Evolutionary conservation across 495 filamentous ascomycete genomes (phyloP).

Genomic region (Opeltia flavorubescens): DNA sequence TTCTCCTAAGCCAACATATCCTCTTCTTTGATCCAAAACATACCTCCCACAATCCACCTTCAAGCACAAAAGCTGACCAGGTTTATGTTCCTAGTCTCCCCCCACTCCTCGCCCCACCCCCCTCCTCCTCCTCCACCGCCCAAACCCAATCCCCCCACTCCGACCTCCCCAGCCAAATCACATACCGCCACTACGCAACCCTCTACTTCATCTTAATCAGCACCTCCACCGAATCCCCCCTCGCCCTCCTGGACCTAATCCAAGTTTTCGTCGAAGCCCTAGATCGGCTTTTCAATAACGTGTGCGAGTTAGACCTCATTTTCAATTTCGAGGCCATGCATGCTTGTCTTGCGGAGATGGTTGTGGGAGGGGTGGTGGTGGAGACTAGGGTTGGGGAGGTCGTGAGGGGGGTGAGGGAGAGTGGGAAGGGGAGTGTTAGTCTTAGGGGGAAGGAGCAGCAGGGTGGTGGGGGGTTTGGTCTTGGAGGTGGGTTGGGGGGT

Average conservation of each 20-base stretch:
- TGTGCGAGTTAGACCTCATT: conserved; percentile 94
- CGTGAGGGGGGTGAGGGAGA: conserved; percentile 70
- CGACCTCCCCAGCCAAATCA: conserved; percentile 87
- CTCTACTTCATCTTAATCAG: conserved; percentile 97
- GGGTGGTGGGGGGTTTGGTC: conserved; percentile 16
- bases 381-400: conserved; percentile 85
- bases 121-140: conserved; percentile 36
- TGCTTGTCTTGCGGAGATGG: conserved; percentile 82
- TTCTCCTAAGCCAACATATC: conserved; percentile 2
- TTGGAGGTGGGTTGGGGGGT: conserved; percentile 29
- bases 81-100: conserved; percentile 31
- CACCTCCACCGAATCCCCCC: conserved; percentile 91
- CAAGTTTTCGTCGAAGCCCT: conserved; percentile 96
- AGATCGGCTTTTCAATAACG: conserved; percentile 91
- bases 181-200: conserved; percentile 95
- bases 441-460: conserved; percentile 45
- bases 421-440: conserved; percentile 43
- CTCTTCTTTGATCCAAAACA: background rate
- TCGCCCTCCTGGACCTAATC: conserved; percentile 89
- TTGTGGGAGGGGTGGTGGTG: conserved; percentile 89
- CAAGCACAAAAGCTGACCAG: background rate
- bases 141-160: conserved; percentile 44
- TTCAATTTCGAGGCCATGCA: conserved; percentile 98
- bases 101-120: conserved; percentile 49
- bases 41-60: background rate